Evolutionary conservation across 139 green algal genomes (phyloP), one percentile per base, ranked within the genome.

Genomic region (Picochlorum sp.): DNA sequence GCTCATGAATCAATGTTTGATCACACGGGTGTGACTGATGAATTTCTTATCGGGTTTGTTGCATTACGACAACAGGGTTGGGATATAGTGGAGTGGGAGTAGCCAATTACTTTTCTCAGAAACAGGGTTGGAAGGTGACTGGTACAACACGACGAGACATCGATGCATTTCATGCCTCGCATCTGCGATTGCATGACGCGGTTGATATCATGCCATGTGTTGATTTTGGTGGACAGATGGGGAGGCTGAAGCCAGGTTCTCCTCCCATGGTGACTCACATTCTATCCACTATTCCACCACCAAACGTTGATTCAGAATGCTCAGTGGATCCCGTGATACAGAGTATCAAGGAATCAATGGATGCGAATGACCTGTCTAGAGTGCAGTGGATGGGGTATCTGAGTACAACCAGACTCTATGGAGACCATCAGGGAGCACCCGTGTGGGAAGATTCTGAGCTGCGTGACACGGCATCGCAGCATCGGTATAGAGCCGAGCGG

Each of bases 401-500:
- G 11, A 81, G 72, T 65, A 87, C 69, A 55, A 88, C 81, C 2
- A 68, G 75, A 26, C 85, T 91, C 37, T 91, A 91, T 56, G 84
- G 85, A 4, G 83, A 88, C 47, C 75, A 73, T 23, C 41, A 71
- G 2, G 83, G 85, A n/a, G 69, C 71, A 3, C 89, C 69, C 79
- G 85, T 92, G 8, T 73, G 88, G 59, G 85, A 92, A 59, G 70
- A 62, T 69, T 74, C 62, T 28, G 65, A 81, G 49, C 54, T 71
- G 23, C 63, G 49, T 18, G 65, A 69, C 7, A 18, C 38, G 4
- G 41, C 14, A 34, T 49, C 34, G 37, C 74, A 81, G 44, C 67
- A 62, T 26, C 58, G 70, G 9, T 49, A 70, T 15, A 58, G 77
- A 24, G 38, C 79, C 45, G 30, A 71, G 47, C 70, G 77, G 9